These are phyloP conservation scores for Hordeum marinum DNA, from an alignment of 176 grass and related monocot genomes.

Conservation along the genomic window DNA sequence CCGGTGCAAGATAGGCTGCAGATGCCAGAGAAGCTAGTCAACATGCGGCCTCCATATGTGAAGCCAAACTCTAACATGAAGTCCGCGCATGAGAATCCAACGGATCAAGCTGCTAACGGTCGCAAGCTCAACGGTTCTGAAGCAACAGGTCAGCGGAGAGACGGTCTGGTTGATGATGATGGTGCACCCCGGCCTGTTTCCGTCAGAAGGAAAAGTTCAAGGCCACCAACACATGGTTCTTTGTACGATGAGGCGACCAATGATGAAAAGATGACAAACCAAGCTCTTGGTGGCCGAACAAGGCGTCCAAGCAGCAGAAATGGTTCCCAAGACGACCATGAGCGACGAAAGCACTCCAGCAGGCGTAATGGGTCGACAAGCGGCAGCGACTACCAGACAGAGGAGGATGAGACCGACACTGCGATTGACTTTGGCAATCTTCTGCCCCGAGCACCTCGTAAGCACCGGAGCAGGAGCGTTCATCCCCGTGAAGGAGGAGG, in stretches of 20 bases:
- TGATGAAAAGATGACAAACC: conserved; percentile 34
- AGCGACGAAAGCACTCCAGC: conserved; percentile 34
- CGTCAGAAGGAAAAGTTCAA: conserved; percentile 51
- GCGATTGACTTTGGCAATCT: conserved; percentile 75
- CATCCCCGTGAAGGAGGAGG: conserved; percentile 32
- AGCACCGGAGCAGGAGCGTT: conserved; percentile 36
- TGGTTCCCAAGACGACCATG: conserved; percentile 26
- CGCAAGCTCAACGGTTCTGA: not conserved
- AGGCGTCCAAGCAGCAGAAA: conserved; percentile 46
- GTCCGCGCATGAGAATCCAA: not conserved
- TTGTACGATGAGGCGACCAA: not conserved
- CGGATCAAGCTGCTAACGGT: conserved; percentile 3
- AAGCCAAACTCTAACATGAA: conserved; percentile 25
- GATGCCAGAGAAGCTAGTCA: conserved; percentile 28
- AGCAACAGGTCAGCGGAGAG: conserved; percentile 8
- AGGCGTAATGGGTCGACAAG: conserved; percentile 25
- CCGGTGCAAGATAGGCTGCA: conserved; percentile 31
- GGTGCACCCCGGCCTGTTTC: conserved; percentile 41
- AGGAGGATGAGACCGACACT: conserved; percentile 40
- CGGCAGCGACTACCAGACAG: conserved; percentile 38
- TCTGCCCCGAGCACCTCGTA: conserved; percentile 36
- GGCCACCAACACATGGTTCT: conserved; percentile 28
- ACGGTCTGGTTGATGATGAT: conserved; percentile 24
- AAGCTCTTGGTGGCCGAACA: conserved; percentile 28
- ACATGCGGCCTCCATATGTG: conserved; percentile 76